These are phyloP conservation scores for Dipodascus albidus DNA, from an alignment of 805 yeast species.

Conservation along the genomic window DNA sequence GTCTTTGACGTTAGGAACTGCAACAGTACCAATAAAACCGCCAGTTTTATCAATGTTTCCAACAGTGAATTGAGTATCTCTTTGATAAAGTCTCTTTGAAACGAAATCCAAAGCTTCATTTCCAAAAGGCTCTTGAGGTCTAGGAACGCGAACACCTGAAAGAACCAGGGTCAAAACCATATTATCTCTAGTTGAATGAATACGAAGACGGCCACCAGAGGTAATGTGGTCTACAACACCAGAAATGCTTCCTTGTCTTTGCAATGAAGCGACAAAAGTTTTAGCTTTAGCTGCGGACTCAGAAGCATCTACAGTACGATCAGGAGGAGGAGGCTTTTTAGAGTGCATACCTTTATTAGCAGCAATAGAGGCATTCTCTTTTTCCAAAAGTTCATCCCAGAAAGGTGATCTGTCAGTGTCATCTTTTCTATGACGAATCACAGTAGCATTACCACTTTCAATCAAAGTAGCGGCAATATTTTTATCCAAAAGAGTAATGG, in stretches of 20 bases:
- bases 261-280: constrained; percentile 59
- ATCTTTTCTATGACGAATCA: constrained; percentile 63
- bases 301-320: constrained; percentile 67
- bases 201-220: constrained; percentile 55
- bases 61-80: constrained; percentile 61
- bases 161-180: constrained; percentile 56
- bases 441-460: constrained; percentile 61
- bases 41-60: constrained; percentile 67
- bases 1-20: constrained; percentile 34
- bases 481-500: constrained; percentile 39
- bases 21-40: constrained; percentile 66
- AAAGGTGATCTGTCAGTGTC: constrained; percentile 52
- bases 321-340: constrained; percentile 42
- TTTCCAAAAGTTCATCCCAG: constrained; percentile 69
- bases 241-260: constrained; percentile 49
- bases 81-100: constrained; percentile 48
- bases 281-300: constrained; percentile 63
- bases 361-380: constrained; percentile 49
- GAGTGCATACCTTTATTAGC: constrained; percentile 51
- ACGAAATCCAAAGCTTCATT: constrained; percentile 45
- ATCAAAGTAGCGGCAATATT: constrained; percentile 56
- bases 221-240: constrained; percentile 66
- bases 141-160: constrained; percentile 53
- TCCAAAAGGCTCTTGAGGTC: constrained; percentile 25
- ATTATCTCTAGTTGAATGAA: constrained; percentile 62